These are phyloP conservation scores for Stephania yunnanensis DNA, from an alignment of 164 flowering plant genomes.

Conservation along the genomic window DNA sequence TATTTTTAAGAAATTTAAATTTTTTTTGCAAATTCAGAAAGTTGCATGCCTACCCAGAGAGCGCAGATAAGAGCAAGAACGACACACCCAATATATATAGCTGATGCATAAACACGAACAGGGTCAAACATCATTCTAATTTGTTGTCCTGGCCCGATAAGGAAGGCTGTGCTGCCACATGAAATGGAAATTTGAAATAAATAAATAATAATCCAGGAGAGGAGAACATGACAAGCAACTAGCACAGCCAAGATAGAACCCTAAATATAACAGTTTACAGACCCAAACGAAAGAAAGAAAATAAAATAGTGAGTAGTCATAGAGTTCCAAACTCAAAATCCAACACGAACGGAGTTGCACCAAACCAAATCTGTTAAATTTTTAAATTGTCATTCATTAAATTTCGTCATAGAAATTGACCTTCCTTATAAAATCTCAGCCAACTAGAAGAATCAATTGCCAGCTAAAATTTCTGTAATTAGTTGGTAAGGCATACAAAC, in stretches of 20 bases:
- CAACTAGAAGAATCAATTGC: neutral
- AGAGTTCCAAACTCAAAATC: neutral
- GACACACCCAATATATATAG: constrained; percentile 66
- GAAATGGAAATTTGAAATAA: constrained; percentile 9
- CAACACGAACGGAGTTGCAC: too few relatives aligned
- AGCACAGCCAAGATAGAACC: too few relatives aligned
- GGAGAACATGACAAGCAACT: too few relatives aligned
- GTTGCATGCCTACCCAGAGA: constrained; percentile 52
- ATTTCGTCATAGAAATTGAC: neutral
- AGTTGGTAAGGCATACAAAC: neutral
- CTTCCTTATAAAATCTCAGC: neutral
- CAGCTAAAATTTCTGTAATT: neutral
- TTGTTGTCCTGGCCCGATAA: constrained; percentile 66
- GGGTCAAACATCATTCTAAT: constrained; percentile 79
- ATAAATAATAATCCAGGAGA: neutral
- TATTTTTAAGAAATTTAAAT: neutral
- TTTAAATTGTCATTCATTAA: neutral
- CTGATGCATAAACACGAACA: constrained; percentile 61
- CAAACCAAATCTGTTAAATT: neutral
- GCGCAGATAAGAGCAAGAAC: constrained; percentile 71
- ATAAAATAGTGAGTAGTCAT: neutral
- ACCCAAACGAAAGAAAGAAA: too few relatives aligned
- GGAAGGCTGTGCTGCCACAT: constrained; percentile 81
- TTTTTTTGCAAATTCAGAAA: neutral
- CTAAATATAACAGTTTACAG: too few relatives aligned